Evolutionary conservation across 1,284 basidiomycete genomes (phyloP).

Genomic region (Polyporus tsugae): DNA sequence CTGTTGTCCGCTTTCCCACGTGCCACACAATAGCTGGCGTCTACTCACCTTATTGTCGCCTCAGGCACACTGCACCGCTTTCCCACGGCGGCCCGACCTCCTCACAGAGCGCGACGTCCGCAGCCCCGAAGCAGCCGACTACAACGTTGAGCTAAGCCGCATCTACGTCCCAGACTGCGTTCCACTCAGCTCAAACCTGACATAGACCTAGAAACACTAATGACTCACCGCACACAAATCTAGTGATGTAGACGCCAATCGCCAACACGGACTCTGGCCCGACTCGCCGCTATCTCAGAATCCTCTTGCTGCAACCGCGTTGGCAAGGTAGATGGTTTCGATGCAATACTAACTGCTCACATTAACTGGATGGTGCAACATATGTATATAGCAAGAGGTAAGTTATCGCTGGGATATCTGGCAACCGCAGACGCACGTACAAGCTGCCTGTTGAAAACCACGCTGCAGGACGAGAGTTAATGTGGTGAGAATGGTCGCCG

Average conservation of each 20-base stretch:
- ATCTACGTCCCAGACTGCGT: background rate
- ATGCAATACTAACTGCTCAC: background rate
- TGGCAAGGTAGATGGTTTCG: too few species aligned
- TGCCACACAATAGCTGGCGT: slow-evolving; percentile 31
- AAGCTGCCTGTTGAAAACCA: too few species aligned
- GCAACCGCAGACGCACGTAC: background rate
- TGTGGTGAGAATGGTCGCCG: background rate
- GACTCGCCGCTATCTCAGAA: too few species aligned
- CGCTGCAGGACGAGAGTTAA: background rate
- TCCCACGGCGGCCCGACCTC: slow-evolving; percentile 24
- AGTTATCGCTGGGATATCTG: background rate
- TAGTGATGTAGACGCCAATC: background rate
- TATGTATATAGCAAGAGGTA: background rate
- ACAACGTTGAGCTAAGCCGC: background rate
- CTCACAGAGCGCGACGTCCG: slow-evolving; percentile 13
- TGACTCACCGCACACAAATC: background rate
- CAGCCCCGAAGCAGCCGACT: background rate
- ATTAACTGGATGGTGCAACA: background rate
- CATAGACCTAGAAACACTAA: background rate
- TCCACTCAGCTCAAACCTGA: background rate
- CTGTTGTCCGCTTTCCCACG: slow-evolving; percentile 31
- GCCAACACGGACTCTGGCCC: background rate
- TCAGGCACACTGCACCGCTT: slow-evolving; percentile 20
- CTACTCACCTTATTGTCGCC: slow-evolving; percentile 25
- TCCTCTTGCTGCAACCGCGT: too few species aligned